Base-by-base conservation (phyloP, 2,329 filamentous ascomycete species). In the Clonostachys solani region DNA sequence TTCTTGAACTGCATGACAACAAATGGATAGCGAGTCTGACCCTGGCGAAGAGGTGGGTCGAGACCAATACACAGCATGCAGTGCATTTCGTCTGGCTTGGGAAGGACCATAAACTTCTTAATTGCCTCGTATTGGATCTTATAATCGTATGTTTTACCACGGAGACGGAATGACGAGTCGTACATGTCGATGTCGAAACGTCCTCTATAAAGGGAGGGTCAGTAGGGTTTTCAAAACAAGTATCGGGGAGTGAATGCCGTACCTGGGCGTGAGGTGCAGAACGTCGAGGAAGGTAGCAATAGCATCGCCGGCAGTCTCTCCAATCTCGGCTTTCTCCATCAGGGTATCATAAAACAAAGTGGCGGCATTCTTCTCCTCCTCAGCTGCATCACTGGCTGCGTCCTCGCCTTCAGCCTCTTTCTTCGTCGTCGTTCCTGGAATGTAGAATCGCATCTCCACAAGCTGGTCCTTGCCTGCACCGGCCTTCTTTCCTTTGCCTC, bases 151-250 rank as follows among this genome's bases (percentile, higher is more conserved):
- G 94, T 99, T 74, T 99, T 99, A 61, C 94, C 94, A 55, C 94
- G 92, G 52, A 99, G 80, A 52, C 94, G 87, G 80, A 99, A 97
- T 3, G 94, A 97, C 15, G 84, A 86, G 68, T 97, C 94, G 79
- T 99, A 99, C 87, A 99, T 96, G 68, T 99, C 94, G 72, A 99
- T 96, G 67, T 97, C 94, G 78, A 99, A 99, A 56, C 94, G 92
- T 66, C 94, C 95, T 87, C 94, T 92, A 69, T 51, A 52, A 40
- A 44, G 6, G 44, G 38, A 42, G 50, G 67, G 53, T 38, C 7
- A 18, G 15, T 5, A n/a, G 6, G 36, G 12, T n/a, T 38, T 38
- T 38, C 36, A n/a, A 13, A 68, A 60, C 18, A 44, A 9, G 16
- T 2, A 41, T 23, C 36, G 6, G 19, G 13, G 34, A 18, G 3